These are phyloP conservation scores for Bidens hawaiensis DNA, from an alignment of 140 eudicot species.

Conservation along the genomic window DNA sequence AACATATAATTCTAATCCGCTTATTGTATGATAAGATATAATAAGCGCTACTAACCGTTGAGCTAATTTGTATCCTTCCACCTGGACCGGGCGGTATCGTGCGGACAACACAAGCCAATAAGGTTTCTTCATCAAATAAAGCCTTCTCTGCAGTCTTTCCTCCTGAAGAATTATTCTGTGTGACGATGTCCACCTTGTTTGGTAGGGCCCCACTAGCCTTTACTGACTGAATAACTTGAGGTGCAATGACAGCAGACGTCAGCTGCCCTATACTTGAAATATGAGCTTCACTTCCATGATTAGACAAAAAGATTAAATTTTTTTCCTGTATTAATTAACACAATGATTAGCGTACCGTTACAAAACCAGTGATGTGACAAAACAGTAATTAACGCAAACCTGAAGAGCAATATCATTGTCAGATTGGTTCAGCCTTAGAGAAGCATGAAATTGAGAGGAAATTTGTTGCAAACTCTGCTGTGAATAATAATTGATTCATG, in stretches of 20 bases:
- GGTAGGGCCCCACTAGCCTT: constrained; percentile 26
- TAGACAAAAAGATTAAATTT: constrained; percentile 22
- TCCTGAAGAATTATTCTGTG: constrained; percentile 29
- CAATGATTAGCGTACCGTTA: constrained; percentile 12
- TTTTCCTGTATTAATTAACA: constrained; percentile 48
- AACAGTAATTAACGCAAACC: constrained; percentile 33
- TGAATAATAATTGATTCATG: too few relatives aligned
- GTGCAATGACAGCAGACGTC: constrained; percentile 28
- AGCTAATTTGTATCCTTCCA: constrained; percentile 82
- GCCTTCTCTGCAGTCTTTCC: constrained; percentile 44
- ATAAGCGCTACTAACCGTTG: constrained; percentile 61
- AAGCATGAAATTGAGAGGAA: constrained; percentile 68
- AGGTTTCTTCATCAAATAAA: constrained; percentile 71
- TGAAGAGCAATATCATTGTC: constrained; percentile 35
- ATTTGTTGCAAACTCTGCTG: constrained; percentile 68
- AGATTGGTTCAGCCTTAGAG: constrained; percentile 46
- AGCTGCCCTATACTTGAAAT: constrained; percentile 24
- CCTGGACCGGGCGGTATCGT: constrained; percentile 83
- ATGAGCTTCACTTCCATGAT: constrained; percentile 41
- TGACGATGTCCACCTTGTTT: constrained; percentile 30
- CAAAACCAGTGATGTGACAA: not conserved
- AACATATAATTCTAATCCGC: too few relatives aligned
- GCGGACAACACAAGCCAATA: constrained; percentile 84
- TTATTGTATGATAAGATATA: not conserved
- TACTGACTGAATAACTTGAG: constrained; percentile 36